These are phyloP conservation scores for Aspergillus viridinutans DNA, from an alignment of 2,329 filamentous ascomycete genomes.

Conservation along the genomic window DNA sequence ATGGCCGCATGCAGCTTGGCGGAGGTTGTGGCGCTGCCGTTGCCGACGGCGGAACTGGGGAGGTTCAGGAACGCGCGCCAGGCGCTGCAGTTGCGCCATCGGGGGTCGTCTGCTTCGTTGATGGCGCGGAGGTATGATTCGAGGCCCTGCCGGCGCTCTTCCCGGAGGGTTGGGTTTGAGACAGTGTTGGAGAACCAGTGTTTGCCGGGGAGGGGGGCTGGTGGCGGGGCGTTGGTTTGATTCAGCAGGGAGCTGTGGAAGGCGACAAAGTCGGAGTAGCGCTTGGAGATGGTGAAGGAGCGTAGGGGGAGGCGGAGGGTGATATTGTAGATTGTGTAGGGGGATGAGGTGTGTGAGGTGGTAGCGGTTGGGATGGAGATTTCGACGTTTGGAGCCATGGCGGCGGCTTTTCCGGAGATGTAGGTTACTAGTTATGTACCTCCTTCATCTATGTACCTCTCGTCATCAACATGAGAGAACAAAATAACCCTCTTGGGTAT, in stretches of 20 bases:
- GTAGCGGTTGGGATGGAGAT: constrained; percentile 49
- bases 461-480: no score
- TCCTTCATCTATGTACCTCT: not conserved
- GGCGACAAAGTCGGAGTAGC: constrained; percentile 60
- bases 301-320: constrained; percentile 58
- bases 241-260: constrained; percentile 51
- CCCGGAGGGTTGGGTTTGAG: constrained; percentile 53
- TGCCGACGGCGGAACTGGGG: constrained; percentile 38
- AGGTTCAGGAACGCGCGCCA: constrained; percentile 59
- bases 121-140: constrained; percentile 58
- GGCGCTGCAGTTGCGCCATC: constrained; percentile 54
- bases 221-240: constrained; percentile 50
- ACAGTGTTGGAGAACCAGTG: constrained; percentile 58
- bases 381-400: constrained; percentile 42
- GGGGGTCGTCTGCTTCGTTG: constrained; percentile 51
- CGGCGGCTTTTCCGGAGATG: not conserved
- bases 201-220: constrained; percentile 54
- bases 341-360: constrained; percentile 46
- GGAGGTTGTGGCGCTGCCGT: constrained; percentile 29
- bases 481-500: not conserved
- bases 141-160: constrained; percentile 53
- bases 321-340: constrained; percentile 60
- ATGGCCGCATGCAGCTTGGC: constrained; percentile 41
- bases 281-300: constrained; percentile 56
- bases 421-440: not conserved